Percentiles rank a stretch among this genome's conserved stretches.
These are phyloP conservation scores for Thalassiosira mediterranea DNA, from an alignment of 352 stramenopile genomes.

Conservation along the genomic window DNA sequence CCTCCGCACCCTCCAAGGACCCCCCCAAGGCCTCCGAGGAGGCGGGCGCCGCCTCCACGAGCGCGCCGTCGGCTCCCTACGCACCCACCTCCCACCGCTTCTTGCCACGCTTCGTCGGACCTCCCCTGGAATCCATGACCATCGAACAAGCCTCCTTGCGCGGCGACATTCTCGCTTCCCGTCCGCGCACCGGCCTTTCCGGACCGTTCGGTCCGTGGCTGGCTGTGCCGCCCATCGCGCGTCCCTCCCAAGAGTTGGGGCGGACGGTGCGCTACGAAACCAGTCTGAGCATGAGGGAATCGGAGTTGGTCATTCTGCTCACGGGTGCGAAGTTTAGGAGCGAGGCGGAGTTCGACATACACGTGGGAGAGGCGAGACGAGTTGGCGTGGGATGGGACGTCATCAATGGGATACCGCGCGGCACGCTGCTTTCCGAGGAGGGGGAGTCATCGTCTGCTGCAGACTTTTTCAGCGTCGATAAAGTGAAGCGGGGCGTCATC, in stretches of 20 bases:
- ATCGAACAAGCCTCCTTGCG: constrained; percentile 61
- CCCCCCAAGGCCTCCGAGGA: too few relatives aligned
- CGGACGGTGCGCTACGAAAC: constrained; percentile 73
- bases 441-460: too few relatives aligned
- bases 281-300: constrained; percentile 68
- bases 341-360: constrained; percentile 78
- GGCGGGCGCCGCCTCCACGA: too few relatives aligned
- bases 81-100: constrained; percentile 44
- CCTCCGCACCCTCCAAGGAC: too few relatives aligned
- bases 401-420: constrained; percentile 71
- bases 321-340: constrained; percentile 69
- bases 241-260: constrained; percentile 71
- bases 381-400: constrained; percentile 65
- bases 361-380: constrained; percentile 70
- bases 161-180: constrained; percentile 58
- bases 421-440: constrained; percentile 12
- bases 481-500: constrained; percentile 53
- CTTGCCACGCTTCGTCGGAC: constrained; percentile 59
- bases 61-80: too few relatives aligned
- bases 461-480: constrained; percentile 58
- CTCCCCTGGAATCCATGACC: constrained; percentile 51
- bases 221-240: constrained; percentile 64
- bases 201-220: constrained; percentile 84
- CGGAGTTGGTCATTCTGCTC: constrained; percentile 80
- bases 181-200: constrained; percentile 65